Evolutionary conservation across 1,284 basidiomycete genomes (phyloP), one percentile per base, ranked within the genome.

Genomic region (Cutaneotrichosporon sp.): DNA sequence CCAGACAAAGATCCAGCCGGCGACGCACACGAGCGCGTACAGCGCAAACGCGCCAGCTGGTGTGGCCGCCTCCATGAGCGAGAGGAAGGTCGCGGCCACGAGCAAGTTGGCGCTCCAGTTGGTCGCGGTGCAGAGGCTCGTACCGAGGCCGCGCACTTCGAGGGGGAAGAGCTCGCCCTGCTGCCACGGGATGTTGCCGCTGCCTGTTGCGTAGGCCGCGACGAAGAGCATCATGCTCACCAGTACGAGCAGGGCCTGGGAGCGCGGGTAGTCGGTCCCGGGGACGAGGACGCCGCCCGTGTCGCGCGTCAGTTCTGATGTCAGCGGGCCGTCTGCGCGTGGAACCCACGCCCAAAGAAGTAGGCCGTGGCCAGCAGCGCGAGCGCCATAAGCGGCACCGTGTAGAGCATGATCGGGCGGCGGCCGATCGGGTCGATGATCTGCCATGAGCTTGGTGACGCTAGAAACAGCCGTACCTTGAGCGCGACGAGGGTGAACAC

Each of bases 181-280:
- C 71, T 91, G 89, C 90, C 90, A 92, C 0, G 91, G 90, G 0
- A 92, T 88, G 71, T 91, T 92, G 9, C 86, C 86, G 9, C 89
- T 77, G 0, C 89, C 89, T 0, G 85, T 89, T 0, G 89, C 91
- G 72, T 92, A 93, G 7, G 87, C 89, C 1, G 88, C 89, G 29
- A 92, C 89, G 78, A 88, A 93, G 66, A 89, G 73, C 65, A 92
- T 86, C 89, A 92, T 92, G 25, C 87, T 86, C 20, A 87, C 69
- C 20, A 92, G 79, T n/a, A 92, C 87, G 59, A 89, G 80, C 0
- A 84, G 83, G 3, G 89, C 87, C 84, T 86, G 89, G 7, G 82
- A 76, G 16, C 80, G 82, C 2, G 89, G 83, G 73, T 92, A 91
- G 8, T 83, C 71, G 24, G 83, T 82, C 3, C 87, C 88, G 46